Base-by-base conservation (phyloP, 495 filamentous ascomycete genomes). In the Annulohypoxylon moriforme region DNA sequence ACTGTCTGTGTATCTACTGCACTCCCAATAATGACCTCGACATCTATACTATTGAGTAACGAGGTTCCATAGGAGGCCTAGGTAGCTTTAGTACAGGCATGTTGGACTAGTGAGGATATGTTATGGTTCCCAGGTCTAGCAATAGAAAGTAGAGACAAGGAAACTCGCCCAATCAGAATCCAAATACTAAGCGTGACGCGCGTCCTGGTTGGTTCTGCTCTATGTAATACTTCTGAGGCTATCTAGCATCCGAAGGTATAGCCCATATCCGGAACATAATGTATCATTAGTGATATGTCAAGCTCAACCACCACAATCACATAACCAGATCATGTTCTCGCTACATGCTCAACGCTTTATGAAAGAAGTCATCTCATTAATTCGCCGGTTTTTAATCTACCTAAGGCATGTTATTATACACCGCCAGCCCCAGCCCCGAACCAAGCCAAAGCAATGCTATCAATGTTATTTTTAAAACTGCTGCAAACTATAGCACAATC, bases 401-500 rank as follows among this genome's bases (percentile, higher is more conserved):
- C 34, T 27, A 44, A 42, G 36, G 36, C 33, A 66, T 57, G 14
- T 72, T 72, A 67, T 33, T 64, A 56, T 69, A 73, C 65, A 73
- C 60, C 44, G 3, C 69, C 60, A 40, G 20, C 60, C 60, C 56
- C 27, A 50, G 29, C 22, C 38, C 60, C 34, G 47, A 69, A 47
- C 55, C 31, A 38, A 64, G n/a, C 24, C 24, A 52, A 52, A 44
- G 40, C 24, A 29, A 52, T 52, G 24, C 22, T 52, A 24, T 24
- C 24, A 29, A 34, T 63, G 33, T n/a, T 60, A 18, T 25, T 18
- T 14, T 29, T 59, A n/a, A 52, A 18, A 31, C 50, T 29, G 5
- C 29, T 10, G 13, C 40, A 6, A 36, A 50, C 85, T 85, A 97
- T 69, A 98, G 85, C 61, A 97, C 87, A 81, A 98, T 94, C 14